phyloP scores from a whole-genome alignment of 2,329 filamentous ascomycete genomes.

The Beauveria bassiana region DNA sequence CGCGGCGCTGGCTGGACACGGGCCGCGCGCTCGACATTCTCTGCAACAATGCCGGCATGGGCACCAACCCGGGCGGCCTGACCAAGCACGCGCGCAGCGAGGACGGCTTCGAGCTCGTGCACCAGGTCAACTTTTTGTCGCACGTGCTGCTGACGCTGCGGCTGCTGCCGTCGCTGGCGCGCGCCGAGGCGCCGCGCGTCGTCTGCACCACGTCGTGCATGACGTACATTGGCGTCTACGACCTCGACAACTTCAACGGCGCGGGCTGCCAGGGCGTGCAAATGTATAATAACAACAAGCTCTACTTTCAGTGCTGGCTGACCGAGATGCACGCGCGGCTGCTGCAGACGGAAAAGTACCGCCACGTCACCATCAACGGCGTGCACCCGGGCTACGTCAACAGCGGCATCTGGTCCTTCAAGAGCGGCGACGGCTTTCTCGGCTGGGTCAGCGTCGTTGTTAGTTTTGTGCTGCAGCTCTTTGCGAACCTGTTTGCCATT shows the following conservation, averaged over 20 bases:
- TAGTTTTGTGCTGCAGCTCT: constrained; percentile 3
- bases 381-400: constrained; percentile 25
- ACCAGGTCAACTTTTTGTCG: constrained; percentile 25
- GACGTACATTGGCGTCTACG: constrained; percentile 20
- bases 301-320: constrained; percentile 26
- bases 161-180: constrained; percentile 20
- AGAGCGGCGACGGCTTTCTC: constrained; percentile 8
- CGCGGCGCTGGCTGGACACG: constrained; percentile 19
- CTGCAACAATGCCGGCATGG: constrained; percentile 24
- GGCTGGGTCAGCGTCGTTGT: not conserved
- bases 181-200: constrained; percentile 19
- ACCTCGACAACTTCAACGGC: constrained; percentile 20
- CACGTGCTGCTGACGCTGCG: constrained; percentile 23
- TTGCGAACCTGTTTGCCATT: constrained; percentile 5
- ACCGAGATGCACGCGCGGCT: constrained; percentile 22
- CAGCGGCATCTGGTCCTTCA: constrained; percentile 22
- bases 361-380: constrained; percentile 23
- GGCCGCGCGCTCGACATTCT: constrained; percentile 21
- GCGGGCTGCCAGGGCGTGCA: constrained; percentile 12
- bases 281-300: constrained; percentile 24
- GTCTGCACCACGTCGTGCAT: constrained; percentile 24
- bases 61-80: constrained; percentile 13
- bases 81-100: constrained; percentile 13
- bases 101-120: constrained; percentile 25
- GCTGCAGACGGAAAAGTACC: constrained; percentile 15